Base-by-base conservation (phyloP, 352 stramenopile species). In the Pythium folliculosum region DNA sequence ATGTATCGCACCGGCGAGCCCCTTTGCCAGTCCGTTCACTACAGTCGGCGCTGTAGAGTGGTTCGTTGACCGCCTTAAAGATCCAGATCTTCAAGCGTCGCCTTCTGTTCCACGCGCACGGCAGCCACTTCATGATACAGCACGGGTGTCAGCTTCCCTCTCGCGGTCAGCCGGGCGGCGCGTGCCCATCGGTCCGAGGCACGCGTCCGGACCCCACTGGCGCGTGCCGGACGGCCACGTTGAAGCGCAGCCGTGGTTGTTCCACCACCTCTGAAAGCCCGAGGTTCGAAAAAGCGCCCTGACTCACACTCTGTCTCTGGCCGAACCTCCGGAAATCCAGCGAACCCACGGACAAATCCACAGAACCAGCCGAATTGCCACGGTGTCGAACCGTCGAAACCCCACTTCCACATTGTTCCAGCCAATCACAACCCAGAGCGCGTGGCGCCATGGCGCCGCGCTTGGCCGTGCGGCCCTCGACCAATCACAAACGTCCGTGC, bases 351-450 rank as follows among this genome's bases (percentile, higher is more conserved):
- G 50, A 27, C 45, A 53, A 62, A 62, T 27, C 22, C 38, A 53
- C 23, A 16, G 30, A 35, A 40, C 54, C 54, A 49, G 9, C 17
- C 13, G 13, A 21, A 5, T 6, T 32, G 21, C 27, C 49, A 40
- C 23, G 49, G 8, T 43, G 27, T 12, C 45, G 44, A 27, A 63
- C 45, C 57, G 30, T 63, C 57, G 45, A 51, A 63, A 54, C n/a
- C 8, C 27, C 27, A 32, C 27, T n/a, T n/a, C 25, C 40, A 17
- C 25, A 17, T 27, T 6, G 1, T 47, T 47, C 40, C 40, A 67
- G 60, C 60, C 60, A 67, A 67, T 67, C 60, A 67, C 51, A 45
- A 7, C 19, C 0, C 19, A 22, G 17, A 17, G 38, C 37, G 56
- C 57, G 57, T 56, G 57, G 44, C 57, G 10, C 10, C 32, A 30